Percentiles rank a stretch among this genome's conserved stretches.
These are phyloP conservation scores for Penicillium sp. DNA, from an alignment of 2,329 filamentous ascomycete species.

Conservation along the genomic window DNA sequence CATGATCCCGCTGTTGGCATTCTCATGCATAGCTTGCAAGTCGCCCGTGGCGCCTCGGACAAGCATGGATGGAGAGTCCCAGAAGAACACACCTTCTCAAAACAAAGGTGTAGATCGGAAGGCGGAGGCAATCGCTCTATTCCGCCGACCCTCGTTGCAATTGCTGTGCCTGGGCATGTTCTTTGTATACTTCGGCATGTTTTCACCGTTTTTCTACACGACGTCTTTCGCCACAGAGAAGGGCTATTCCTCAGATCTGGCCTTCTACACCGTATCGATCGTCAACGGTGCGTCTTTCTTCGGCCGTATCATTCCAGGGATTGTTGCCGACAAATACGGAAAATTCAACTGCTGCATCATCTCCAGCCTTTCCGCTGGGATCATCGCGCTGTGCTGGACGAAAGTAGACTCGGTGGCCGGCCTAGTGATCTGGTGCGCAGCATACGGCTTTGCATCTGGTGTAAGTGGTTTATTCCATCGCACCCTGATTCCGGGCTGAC, in stretches of 20 bases:
- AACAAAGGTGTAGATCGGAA: constrained; percentile 7
- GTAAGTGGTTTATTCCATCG: constrained; percentile 24
- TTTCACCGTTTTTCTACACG: constrained; percentile 41
- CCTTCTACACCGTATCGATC: constrained; percentile 41
- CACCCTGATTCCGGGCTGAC: background rate
- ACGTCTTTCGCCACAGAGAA: constrained; percentile 29
- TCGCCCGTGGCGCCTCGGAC: background rate
- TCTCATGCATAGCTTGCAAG: constrained; percentile 28
- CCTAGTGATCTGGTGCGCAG: constrained; percentile 45
- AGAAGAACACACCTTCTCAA: background rate
- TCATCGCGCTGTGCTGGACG: constrained; percentile 49
- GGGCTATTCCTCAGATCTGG: constrained; percentile 30
- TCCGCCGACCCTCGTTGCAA: constrained; percentile 22
- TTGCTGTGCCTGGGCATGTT: constrained; percentile 34
- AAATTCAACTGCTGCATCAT: constrained; percentile 34
- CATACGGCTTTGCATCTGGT: constrained; percentile 49
- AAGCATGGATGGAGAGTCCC: constrained; percentile 2
- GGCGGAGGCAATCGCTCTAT: constrained; percentile 9
- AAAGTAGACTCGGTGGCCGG: constrained; percentile 44
- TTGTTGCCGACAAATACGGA: constrained; percentile 37
- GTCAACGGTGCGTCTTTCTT: constrained; percentile 41
- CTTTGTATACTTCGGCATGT: constrained; percentile 41
- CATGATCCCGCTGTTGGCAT: constrained; percentile 38
- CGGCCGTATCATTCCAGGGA: constrained; percentile 36
- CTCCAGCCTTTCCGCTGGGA: constrained; percentile 31